Conservation (phyloP, 805 yeast species). For the Starmera amethionina region DNA sequence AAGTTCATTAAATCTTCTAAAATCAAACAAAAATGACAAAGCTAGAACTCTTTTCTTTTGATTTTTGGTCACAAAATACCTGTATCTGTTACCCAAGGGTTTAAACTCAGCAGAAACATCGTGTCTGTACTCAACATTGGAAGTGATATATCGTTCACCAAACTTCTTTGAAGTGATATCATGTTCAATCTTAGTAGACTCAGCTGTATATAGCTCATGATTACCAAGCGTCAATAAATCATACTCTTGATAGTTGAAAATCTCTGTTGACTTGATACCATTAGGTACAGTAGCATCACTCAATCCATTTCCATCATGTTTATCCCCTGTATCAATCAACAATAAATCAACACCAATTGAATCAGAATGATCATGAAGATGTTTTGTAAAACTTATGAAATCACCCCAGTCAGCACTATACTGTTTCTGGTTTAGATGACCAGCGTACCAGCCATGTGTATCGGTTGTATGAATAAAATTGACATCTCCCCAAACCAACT, state of each 20-base stretch:
- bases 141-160: conserved; percentile 56
- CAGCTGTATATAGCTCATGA: conserved; percentile 75
- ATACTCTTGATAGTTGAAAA: conserved; percentile 57
- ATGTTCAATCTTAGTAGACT: conserved; percentile 56
- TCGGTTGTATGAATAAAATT: conserved; percentile 94
- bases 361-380: conserved; percentile 37
- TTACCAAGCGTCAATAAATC: conserved; percentile 84
- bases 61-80: conserved; percentile 55
- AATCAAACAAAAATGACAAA: conserved; percentile 74
- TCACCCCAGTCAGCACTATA: conserved; percentile 93
- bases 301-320: conserved; percentile 90
- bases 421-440: conserved; percentile 70
- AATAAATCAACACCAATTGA: conserved; percentile 49
- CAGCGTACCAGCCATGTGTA: conserved; percentile 95
- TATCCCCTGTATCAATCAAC: conserved; percentile 83
- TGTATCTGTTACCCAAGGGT: conserved; percentile 45
- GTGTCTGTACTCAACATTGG: conserved; percentile 55
- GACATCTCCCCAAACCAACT: conserved; percentile 57
- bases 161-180: conserved; percentile 47
- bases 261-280: conserved; percentile 51
- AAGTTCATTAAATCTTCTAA: conserved; percentile 45
- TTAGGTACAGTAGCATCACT: conserved; percentile 70
- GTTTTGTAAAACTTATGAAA: conserved; percentile 55
- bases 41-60: conserved; percentile 46
- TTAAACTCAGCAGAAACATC: conserved; percentile 8